Evolutionary conservation across 768 basidiomycete genomes (phyloP).

Genomic region (Filobasidium floriforme): DNA sequence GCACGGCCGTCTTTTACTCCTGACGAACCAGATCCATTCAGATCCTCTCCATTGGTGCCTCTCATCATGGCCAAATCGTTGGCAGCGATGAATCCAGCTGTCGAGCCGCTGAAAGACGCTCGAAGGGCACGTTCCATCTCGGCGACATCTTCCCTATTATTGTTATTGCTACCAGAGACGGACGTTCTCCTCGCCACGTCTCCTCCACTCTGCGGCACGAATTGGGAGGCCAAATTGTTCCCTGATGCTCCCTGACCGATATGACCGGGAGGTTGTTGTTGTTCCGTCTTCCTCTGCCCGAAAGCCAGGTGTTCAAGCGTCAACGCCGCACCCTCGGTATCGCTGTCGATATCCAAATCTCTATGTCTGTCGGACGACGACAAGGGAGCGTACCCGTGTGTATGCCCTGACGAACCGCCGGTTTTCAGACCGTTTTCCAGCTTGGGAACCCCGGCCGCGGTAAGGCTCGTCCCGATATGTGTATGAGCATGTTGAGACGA

Average conservation of each 20-base stretch:
- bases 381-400: background rate
- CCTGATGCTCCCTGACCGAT: no score
- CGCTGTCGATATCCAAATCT: conserved; percentile 29
- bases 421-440: background rate
- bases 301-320: conserved; percentile 44
- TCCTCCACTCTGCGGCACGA: no score
- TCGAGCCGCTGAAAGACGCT: no score
- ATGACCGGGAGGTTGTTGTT: conserved; percentile 2
- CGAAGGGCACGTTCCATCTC: no score
- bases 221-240: no score
- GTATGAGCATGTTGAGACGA: background rate
- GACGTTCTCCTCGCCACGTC: no score
- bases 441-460: background rate
- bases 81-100: no score
- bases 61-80: no score
- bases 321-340: conserved; percentile 43
- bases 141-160: no score
- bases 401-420: conserved; percentile 12
- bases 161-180: no score
- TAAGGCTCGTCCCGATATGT: background rate
- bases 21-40: background rate
- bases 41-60: background rate
- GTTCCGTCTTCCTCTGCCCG: conserved; percentile 31
- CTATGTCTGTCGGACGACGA: background rate
- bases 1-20: no score